Evolutionary conservation across 768 basidiomycete species (phyloP), one percentile per base, ranked within the genome.

Genomic region (Collybia nuda): DNA sequence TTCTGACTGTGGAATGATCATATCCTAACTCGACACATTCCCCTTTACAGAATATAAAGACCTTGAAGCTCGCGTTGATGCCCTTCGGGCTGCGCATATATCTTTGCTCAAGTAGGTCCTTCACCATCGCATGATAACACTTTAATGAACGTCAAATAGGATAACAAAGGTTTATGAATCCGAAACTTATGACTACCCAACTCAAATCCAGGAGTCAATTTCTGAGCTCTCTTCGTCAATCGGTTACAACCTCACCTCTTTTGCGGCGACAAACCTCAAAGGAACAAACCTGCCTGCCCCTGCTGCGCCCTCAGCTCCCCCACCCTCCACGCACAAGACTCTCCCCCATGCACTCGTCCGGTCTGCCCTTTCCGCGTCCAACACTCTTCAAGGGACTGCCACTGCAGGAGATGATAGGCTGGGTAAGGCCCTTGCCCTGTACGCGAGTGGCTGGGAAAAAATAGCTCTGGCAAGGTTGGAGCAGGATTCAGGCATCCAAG

Each of bases 21-120:
- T 32, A 15, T 11, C 14, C 1, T 35, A 2, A 11, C 46, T n/a
- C n/a, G n/a, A n/a, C n/a, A 24, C 14, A 38, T 8, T 26, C 19
- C 11, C 35, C 14, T 17, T 26, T 54, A n/a, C 74, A 91, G 96
- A 99, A 68, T 99, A 98, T 79, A 94, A 87, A 62, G 92, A 96
- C 64, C 84, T 99, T 56, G 97, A 99, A 70, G 78, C 86, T 40
- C 88, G 93, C 49, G 97, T 98, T 36, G 97, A 99, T 69, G 93
- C 92, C 24, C 82, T 99, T 46, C 82, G 85, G 56, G 72, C 79
- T 40, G 87, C 91, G 4, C 93, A 96, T 63, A 63, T 87, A 47
- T 63, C 79, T 2, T 54, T 98, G 44, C 78, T 95, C 70, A 97
- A 87, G 92, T 90, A 56, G 48, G 81, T 23, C 18, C 24, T 50